Conservation (phyloP, 202 grass and related monocot genomes). For the Cymbopogon flexuosus region DNA sequence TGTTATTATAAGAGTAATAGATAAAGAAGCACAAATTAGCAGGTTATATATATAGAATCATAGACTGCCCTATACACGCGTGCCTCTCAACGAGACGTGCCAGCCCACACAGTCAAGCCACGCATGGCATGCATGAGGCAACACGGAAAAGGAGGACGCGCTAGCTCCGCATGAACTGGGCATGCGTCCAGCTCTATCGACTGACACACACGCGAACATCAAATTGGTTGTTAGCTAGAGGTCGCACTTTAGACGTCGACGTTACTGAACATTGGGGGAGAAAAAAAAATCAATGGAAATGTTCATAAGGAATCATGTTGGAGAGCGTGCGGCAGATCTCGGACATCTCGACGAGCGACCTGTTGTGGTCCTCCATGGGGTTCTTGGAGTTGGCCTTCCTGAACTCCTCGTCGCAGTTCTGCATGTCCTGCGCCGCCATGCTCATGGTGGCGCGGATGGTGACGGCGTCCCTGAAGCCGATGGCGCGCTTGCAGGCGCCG, state of each 20-base stretch:
- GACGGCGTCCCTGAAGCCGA: slow-evolving; percentile 34
- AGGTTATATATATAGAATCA: no score
- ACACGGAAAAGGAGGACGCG: no score
- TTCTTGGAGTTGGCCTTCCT: slow-evolving; percentile 25
- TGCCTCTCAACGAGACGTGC: no score
- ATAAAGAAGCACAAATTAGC: no score
- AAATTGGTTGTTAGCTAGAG: neutral
- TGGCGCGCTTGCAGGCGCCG: slow-evolving; percentile 27
- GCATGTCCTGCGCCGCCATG: slow-evolving; percentile 44
- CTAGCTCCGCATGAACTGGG: no score
- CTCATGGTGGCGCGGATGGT: slow-evolving; percentile 40
- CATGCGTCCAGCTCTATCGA: no score
- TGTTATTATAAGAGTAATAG: no score
- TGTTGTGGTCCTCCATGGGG: slow-evolving; percentile 28
- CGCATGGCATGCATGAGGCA: no score
- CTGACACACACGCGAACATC: neutral
- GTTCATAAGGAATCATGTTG: slow-evolving; percentile 28
- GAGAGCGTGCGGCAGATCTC: slow-evolving; percentile 42
- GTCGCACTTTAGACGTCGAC: neutral
- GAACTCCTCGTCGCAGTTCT: slow-evolving; percentile 44
- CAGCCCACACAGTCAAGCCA: no score
- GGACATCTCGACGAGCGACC: slow-evolving; percentile 29
- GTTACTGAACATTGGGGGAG: neutral
- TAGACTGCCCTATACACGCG: no score
- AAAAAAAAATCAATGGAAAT: neutral